Base-by-base conservation (phyloP, 2,329 filamentous ascomycete genomes). In the Trichophyton benhamiae region DNA sequence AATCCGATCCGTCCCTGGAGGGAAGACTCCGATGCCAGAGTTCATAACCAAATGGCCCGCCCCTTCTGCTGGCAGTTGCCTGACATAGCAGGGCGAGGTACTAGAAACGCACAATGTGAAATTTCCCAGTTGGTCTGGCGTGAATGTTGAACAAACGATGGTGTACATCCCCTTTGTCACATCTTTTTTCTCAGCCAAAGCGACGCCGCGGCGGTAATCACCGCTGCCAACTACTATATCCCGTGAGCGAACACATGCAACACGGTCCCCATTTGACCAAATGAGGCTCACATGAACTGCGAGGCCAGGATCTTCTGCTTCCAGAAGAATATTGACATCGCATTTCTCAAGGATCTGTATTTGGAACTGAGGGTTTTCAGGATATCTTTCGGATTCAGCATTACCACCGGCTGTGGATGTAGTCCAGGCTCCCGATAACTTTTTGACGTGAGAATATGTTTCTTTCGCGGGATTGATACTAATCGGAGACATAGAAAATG, bases 101-200 rank as follows among this genome's bases (percentile, higher is more conserved):
- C 87, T 86, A 55, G 86, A 85, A n/a, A 96, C 80, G 61, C 85
- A 83, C 7, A 99, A 78, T 0, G 80, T 83, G 69, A 95, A 97
- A 57, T 80, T 79, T 2, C 87, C 88, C 0, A 83, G 78, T 69
- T 95, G 89, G 7, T 87, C 87, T 0, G 87, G 81, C 65, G 95
- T 90, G 71, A 95, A 97, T 0, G 92, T 95, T 1, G 90, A 96
- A 71, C 88, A 92, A 5, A 96, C 87, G 61, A 96, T 80, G 0
- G 89, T 96, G 72, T 97, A 99, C 0, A 80, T 80, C 0, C 92
- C 92, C 0, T 83, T 76, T 44, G 85, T 83, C 17, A 96, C 76
- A 20, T 77, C 69, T 68, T 72, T 66, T 5, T 82, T 76, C 64
- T 88, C 83, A 2, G 87, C 85, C 36, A 91, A 78, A 3, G 88